phyloP scores from a whole-genome alignment of 1,284 basidiomycete species.

The Tilletiopsis washingtonensis region DNA sequence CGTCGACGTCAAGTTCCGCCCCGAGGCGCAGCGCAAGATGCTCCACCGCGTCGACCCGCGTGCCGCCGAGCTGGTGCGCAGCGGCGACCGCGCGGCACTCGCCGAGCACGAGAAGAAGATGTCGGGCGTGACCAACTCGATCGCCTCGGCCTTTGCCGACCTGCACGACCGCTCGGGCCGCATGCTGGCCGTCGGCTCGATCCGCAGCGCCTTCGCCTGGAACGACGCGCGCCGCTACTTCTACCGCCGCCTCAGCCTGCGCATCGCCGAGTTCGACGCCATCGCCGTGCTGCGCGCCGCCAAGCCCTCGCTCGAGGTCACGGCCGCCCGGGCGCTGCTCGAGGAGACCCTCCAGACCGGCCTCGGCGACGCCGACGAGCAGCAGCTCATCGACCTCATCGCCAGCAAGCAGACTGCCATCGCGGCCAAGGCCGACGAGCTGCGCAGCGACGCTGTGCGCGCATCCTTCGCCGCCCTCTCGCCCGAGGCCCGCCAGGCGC shows the following conservation, averaged over 20 bases:
- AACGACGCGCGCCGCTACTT: conserved; percentile 76
- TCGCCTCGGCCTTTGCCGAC: conserved; percentile 90
- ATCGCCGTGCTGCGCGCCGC: conserved; percentile 9
- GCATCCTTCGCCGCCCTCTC: conserved; percentile 3
- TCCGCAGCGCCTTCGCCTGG: conserved; percentile 64
- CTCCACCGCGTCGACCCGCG: conserved; percentile 89
- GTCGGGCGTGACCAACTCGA: conserved; percentile 82
- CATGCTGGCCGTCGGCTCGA: conserved; percentile 88
- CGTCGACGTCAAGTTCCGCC: conserved; percentile 57
- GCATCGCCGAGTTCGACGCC: conserved; percentile 48
- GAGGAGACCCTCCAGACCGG: conserved; percentile 4
- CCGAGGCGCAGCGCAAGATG: conserved; percentile 72
- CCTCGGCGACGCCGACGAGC: conserved; percentile 6
- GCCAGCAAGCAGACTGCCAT: neutral
- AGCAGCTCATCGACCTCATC: neutral
- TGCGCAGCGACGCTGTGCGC: conserved; percentile 1
- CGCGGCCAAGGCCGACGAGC: neutral
- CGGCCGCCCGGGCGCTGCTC: neutral
- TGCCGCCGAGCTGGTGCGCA: conserved; percentile 73
- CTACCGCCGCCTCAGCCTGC: conserved; percentile 81
- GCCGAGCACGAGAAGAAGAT: conserved; percentile 72
- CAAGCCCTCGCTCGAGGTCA: neutral
- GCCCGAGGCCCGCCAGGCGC: conserved; percentile 1
- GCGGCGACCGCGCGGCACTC: conserved; percentile 56
- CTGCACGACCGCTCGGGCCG: conserved; percentile 90